These are phyloP conservation scores for Babjeviella inositovora DNA, from an alignment of 805 yeast genomes.

Conservation along the genomic window DNA sequence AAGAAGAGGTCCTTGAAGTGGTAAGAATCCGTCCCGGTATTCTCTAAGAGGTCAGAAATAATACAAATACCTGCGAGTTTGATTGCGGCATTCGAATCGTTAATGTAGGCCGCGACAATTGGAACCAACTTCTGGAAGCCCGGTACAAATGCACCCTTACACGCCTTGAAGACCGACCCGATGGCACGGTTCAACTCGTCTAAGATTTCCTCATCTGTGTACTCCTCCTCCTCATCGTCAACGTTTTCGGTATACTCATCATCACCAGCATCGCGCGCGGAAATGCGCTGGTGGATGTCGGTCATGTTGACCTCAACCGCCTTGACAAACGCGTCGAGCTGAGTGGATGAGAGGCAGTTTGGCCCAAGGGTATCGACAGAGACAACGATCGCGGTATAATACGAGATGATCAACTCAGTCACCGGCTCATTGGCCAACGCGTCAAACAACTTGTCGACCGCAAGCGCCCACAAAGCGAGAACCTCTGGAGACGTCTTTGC, in stretches of 20 bases:
- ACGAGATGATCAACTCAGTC: constrained; percentile 65
- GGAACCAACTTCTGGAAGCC: constrained; percentile 53
- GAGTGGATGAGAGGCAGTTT: constrained; percentile 35
- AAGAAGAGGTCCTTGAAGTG: constrained; percentile 51
- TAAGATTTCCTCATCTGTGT: constrained; percentile 77
- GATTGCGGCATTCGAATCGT: constrained; percentile 51
- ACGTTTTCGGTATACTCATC: constrained; percentile 82
- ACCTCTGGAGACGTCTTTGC: constrained; percentile 41
- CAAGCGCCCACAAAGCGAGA: constrained; percentile 52
- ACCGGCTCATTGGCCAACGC: constrained; percentile 68
- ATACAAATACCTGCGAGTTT: constrained; percentile 69
- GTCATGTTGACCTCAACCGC: constrained; percentile 44
- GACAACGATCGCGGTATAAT: constrained; percentile 56
- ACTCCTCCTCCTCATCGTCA: constrained; percentile 68
- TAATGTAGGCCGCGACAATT: constrained; percentile 40
- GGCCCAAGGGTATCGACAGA: constrained; percentile 57
- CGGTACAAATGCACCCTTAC: constrained; percentile 40
- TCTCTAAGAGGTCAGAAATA: constrained; percentile 68
- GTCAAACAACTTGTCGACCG: constrained; percentile 49
- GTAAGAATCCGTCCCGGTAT: constrained; percentile 53
- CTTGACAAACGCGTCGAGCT: constrained; percentile 36
- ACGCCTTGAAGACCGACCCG: constrained; percentile 50
- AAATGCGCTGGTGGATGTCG: constrained; percentile 58
- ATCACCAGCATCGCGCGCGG: constrained; percentile 55
- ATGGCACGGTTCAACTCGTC: constrained; percentile 75